Conservation (phyloP, 306 rosid species). For the Rosa multiflora region DNA sequence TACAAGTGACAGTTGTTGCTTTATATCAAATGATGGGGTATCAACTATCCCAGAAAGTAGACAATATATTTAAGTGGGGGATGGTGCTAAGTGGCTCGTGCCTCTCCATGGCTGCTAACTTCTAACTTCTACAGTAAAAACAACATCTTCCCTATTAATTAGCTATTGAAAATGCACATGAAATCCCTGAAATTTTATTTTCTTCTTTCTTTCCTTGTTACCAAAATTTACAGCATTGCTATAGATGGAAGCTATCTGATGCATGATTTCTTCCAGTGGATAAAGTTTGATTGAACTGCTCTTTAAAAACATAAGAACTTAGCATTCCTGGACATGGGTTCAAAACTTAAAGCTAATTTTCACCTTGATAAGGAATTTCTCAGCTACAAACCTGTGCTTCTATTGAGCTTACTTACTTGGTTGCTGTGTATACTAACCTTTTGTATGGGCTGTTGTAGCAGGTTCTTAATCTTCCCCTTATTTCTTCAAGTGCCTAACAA, state of each 20-base stretch:
- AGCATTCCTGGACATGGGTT: no score
- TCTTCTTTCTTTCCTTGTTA: conserved; percentile 6
- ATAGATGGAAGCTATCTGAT: conserved; percentile 4
- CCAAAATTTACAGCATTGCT: neutral
- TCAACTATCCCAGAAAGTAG: neutral
- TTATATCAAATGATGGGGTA: neutral
- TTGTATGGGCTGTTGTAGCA: conserved; percentile 16
- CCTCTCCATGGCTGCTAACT: no score
- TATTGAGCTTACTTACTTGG: no score
- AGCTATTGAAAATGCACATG: neutral
- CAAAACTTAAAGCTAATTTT: no score
- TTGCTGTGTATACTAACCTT: no score
- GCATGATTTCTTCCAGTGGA: neutral
- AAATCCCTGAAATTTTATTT: neutral
- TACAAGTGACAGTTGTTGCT: neutral
- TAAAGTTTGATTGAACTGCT: no score
- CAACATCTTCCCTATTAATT: neutral
- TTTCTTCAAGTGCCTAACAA: conserved; percentile 50
- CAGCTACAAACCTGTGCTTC: no score
- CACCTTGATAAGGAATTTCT: no score
- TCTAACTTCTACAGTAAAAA: neutral
- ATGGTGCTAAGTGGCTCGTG: neutral
- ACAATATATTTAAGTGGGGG: neutral
- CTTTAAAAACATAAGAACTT: no score
- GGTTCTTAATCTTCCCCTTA: conserved; percentile 48